phyloP scores from a whole-genome alignment of 768 basidiomycete species.

The Wakefieldia striispora region DNA sequence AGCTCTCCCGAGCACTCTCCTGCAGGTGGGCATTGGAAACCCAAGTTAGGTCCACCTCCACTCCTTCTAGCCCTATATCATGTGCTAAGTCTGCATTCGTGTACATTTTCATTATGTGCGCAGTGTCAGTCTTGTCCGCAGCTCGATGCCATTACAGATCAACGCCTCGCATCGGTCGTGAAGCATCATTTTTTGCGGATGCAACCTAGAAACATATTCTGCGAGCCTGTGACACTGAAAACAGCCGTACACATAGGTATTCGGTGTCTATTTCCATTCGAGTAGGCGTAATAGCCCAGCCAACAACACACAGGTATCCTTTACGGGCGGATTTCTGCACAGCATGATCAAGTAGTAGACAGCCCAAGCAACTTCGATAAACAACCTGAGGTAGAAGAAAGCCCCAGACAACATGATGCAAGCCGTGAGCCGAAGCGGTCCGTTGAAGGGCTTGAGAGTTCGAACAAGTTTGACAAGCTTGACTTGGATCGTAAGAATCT shows the following conservation, averaged over 20 bases:
- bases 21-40: no score
- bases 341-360: conserved; percentile 26
- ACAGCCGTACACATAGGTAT: neutral
- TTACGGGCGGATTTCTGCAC: conserved; percentile 27
- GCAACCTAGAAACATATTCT: neutral
- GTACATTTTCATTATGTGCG: no score
- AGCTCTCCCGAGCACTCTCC: no score
- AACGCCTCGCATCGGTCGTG: no score
- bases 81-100: no score
- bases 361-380: conserved; percentile 28
- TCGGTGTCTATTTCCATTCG: conserved; percentile 27
- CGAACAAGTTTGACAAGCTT: conserved; percentile 29
- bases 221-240: neutral
- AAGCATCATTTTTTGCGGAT: neutral
- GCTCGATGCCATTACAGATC: no score
- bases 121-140: no score
- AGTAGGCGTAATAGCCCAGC: conserved; percentile 26
- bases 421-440: conserved; percentile 23
- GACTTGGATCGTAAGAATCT: conserved; percentile 28
- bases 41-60: no score
- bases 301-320: conserved; percentile 20
- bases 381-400: conserved; percentile 28
- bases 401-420: conserved; percentile 23
- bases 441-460: conserved; percentile 24
- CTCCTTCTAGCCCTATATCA: no score